Evolutionary conservation across 768 basidiomycete species (phyloP), one percentile per base, ranked within the genome.

Genomic region (Pulveroboletus ravenelii): DNA sequence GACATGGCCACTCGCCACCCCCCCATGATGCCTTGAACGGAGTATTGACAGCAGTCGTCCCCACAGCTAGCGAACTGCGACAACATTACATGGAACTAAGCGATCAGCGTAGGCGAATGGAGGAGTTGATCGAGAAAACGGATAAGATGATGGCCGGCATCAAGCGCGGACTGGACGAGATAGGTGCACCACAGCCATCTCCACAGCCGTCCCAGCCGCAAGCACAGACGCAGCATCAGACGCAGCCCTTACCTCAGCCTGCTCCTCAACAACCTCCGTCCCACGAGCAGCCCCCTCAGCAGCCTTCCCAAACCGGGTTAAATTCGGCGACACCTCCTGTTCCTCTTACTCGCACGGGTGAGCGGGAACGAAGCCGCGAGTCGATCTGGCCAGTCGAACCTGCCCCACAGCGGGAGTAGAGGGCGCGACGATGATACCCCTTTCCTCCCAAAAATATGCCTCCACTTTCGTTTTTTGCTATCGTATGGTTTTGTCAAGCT

Each of bases 111-210:
- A 72, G 71, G 60, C 71, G 76, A 63, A 72, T 86, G 70, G 79
- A 89, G 67, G 87, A 87, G 63, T 75, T 92, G 80, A 67, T 89
- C 51, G 78, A 83, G 56, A 79, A 75, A 69, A 92, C 89, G 59
- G 85, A 90, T 47, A 69, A 77, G 64, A 67, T 92, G 70, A 81
- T 92, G 76, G 75, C 70, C 34, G 81, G 82, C 20, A 72, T 92
- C 63, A 82, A 82, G 73, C 77, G 82, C 57, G 85, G 82, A 20
- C 72, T 92, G 58, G 89, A 90, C 48, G 88, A 91, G 63, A 82
- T 79, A 57, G 76, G 57, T 39, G 56, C 55, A 34, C 56, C 65
- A 44, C 70, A 58, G 41, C 62, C 58, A 29, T 43, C 64, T 37
- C 50, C 59, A 5, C 62, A 59, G 60, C 49, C 54, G 0, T 51